Conservation (phyloP, 305 asterid genomes). For the Solanum hybrid region DNA sequence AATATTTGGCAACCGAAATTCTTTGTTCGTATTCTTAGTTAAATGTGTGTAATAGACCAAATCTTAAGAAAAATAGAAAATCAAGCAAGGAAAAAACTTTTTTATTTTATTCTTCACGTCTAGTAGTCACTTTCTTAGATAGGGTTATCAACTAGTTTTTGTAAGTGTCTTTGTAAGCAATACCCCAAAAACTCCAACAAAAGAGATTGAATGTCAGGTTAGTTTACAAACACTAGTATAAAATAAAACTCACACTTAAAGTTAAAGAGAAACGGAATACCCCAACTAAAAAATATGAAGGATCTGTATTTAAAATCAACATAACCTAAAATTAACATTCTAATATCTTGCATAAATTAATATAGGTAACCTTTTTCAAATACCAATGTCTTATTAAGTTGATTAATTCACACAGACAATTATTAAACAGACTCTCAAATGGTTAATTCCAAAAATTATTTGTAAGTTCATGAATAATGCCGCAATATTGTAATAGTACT, state of each 20-base stretch:
- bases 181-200: too few relatives aligned
- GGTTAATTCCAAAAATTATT: not conserved
- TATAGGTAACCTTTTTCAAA: not conserved
- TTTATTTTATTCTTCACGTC: not conserved
- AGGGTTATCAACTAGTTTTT: too few relatives aligned
- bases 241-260: not conserved
- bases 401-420: not conserved
- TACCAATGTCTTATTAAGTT: not conserved
- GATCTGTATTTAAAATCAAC: not conserved
- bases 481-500: not conserved
- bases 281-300: not conserved
- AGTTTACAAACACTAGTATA: not conserved
- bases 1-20: not conserved
- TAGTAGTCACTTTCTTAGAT: too few relatives aligned
- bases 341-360: not conserved
- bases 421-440: not conserved
- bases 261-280: not conserved
- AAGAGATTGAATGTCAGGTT: too few relatives aligned
- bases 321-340: not conserved
- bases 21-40: not conserved
- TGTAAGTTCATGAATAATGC: not conserved
- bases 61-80: not conserved
- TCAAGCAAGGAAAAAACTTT: not conserved
- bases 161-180: too few relatives aligned
- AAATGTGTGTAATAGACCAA: not conserved